Evolutionary conservation across 2,329 filamentous ascomycete species (phyloP).

Genomic region (Colletotrichum nymphaeae): DNA sequence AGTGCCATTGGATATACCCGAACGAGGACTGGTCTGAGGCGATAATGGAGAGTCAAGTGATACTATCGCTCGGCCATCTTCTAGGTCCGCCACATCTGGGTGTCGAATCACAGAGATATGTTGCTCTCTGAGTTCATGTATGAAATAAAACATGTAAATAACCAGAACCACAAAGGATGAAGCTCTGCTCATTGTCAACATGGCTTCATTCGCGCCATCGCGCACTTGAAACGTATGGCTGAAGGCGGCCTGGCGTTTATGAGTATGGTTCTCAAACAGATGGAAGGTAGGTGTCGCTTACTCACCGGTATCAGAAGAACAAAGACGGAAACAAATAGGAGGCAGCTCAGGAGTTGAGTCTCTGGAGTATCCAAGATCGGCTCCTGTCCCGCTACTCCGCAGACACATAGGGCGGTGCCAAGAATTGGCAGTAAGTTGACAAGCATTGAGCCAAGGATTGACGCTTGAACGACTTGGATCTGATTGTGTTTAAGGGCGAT

Average conservation of each 20-base stretch:
- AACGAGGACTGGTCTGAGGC: conserved; percentile 41
- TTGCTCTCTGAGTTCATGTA: conserved; percentile 73
- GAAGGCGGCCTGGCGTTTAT: conserved; percentile 51
- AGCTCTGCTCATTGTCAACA: conserved; percentile 80
- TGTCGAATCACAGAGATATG: conserved; percentile 63
- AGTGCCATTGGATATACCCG: background rate
- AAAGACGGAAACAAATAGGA: conserved; percentile 52
- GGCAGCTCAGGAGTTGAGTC: conserved; percentile 48
- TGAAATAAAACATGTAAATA: conserved; percentile 78
- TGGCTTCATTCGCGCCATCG: conserved; percentile 67
- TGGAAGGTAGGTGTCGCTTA: background rate
- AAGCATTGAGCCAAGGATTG: conserved; percentile 80
- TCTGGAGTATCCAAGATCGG: conserved; percentile 54
- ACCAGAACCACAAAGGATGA: conserved; percentile 80
- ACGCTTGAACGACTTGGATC: conserved; percentile 81
- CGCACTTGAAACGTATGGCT: conserved; percentile 65
- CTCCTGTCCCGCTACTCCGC: conserved; percentile 75
- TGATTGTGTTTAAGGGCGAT: conserved; percentile 67
- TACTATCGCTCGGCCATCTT: background rate
- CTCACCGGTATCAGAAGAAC: conserved; percentile 51
- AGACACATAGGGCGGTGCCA: conserved; percentile 79
- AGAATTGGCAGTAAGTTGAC: conserved; percentile 81
- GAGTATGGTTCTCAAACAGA: background rate
- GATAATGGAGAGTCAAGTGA: background rate
- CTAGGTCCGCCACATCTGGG: background rate